Evolutionary conservation across 345 rosid genomes (phyloP), one percentile per base, ranked within the genome.

Genomic region (Hypericum androsaemum): DNA sequence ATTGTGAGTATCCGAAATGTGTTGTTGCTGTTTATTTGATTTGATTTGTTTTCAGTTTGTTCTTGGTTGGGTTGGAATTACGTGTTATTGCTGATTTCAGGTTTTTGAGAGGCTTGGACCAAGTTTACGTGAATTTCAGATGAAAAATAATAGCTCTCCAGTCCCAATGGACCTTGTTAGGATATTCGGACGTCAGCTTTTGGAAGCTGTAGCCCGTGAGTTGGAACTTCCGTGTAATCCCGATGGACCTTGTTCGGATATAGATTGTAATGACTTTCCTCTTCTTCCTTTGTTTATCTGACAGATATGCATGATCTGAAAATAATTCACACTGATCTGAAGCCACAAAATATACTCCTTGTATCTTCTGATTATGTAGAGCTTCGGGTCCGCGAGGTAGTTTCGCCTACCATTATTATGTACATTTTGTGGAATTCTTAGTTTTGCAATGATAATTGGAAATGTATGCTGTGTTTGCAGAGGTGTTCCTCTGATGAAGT

Each of bases 1-100:
- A 81, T 84, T 2, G 94, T 81, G 71, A 84, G 88, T 81, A 60
- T 59, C 51, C 64, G 65, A 48, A 22, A 22, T 22, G 4, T 22
- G 32, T 22, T 22, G 32, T 22, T 63, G 49, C 46, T 45, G n/a
- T 37, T 22, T 56, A 65, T 48, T 22, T 39, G 15, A 65, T 48
- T 22, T 39, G 15, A 22, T 39, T 56, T 39, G 13, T 38, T 57
- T 12, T 9, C 11, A 45, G 15, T 11, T 43, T 32, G 39, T 32
- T 12, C 41, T 8, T n/a, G 38, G n/a, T 10, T 11, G 45, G 32
- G 4, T 22, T 22, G n/a, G n/a, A n/a, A n/a, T n/a, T n/a, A n/a
- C n/a, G n/a, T n/a, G n/a, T n/a, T n/a, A n/a, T n/a, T n/a, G n/a
- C n/a, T n/a, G n/a, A n/a, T n/a, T n/a, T 41, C 68, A 64, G 68